Evolutionary conservation across 148 eudicot species (phyloP), one percentile per base, ranked within the genome.

Genomic region (Pharnaceum exiguum): DNA sequence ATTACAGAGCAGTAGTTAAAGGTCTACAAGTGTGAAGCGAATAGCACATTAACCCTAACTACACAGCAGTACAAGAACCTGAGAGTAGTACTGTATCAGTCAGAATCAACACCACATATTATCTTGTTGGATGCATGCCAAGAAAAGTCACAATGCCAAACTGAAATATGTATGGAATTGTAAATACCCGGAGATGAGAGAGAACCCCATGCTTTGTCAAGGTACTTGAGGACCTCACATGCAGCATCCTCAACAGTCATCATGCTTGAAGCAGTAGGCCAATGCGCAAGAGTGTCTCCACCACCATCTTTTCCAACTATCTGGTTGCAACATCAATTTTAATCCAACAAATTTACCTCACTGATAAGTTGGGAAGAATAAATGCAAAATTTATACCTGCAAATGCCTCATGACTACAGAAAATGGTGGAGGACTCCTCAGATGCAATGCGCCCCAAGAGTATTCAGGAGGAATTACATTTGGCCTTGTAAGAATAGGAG

Each of bases 251-350:
- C 99, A 64, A 89, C 78, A 63, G 81, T 85, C 79, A 81, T 85
- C 61, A 82, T 59, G 68, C 65, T 80, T 32, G 89, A 63, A 55
- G 75, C 64, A 65, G 75, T 74, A 11, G 99, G 96, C 99, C 99
- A 93, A 69, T 93, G 99, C 57, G 96, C 95, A 59, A 93, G 90
- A 28, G 96, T 79, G 62, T 89, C 96, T 65, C 87, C 99, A 72
- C 99, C 99, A 57, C 75, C 75, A 65, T 89, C 87, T 71, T 71
- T 82, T 66, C 96, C 99, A 62, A 93, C 77, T 63, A 73, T 72
- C 99, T 93, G 86, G 51, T 31, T 59, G 46, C 35, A 44, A 30
- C 51, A 2, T 19, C 17, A 55, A 46, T 10, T 26, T 31, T 45
- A 16, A 33, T 50, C 32, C 7, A 45, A 16, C 29, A 18, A 17